A percentile compares a stretch with the other conserved stretches of the same genome.
phyloP scores from a whole-genome alignment of 2,329 filamentous ascomycete genomes.

The Metarhizium sp. region DNA sequence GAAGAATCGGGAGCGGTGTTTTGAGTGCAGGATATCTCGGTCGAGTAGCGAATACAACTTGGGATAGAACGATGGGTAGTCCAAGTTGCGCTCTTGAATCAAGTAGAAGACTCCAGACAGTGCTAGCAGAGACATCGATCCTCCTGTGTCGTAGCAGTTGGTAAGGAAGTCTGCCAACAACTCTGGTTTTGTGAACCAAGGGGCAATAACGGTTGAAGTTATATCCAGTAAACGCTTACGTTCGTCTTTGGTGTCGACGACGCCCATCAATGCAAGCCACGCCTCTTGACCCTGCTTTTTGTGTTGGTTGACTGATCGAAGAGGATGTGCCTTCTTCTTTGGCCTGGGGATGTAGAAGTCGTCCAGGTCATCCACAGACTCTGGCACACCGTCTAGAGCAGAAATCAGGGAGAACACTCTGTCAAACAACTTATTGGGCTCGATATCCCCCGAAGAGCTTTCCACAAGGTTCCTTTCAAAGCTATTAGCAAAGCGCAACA shows the following conservation, averaged over 20 bases:
- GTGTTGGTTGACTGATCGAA: slow-evolving; percentile 59
- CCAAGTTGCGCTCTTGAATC: slow-evolving; percentile 86
- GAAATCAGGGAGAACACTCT: slow-evolving; percentile 54
- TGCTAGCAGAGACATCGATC: slow-evolving; percentile 77
- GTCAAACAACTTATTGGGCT: slow-evolving; percentile 32
- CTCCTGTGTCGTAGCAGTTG: slow-evolving; percentile 83
- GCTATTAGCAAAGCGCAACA: slow-evolving; percentile 1
- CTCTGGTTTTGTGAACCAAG: slow-evolving; percentile 84
- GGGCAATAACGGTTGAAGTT: slow-evolving; percentile 69
- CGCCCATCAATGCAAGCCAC: slow-evolving; percentile 70
- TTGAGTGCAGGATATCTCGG: slow-evolving; percentile 78
- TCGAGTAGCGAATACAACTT: slow-evolving; percentile 93
- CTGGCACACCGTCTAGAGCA: slow-evolving; percentile 61
- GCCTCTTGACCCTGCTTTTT: slow-evolving; percentile 76
- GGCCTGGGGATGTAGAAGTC: slow-evolving; percentile 59
- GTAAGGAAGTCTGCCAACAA: slow-evolving; percentile 92
- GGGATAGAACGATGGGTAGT: slow-evolving; percentile 88
- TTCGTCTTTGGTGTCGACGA: slow-evolving; percentile 59
- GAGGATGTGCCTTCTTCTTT: slow-evolving; percentile 55
- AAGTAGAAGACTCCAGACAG: slow-evolving; percentile 91
- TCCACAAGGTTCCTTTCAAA: slow-evolving; percentile 17
- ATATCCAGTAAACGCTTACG: slow-evolving; percentile 69
- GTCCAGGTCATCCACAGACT: slow-evolving; percentile 54
- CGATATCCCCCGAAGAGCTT: slow-evolving; percentile 10
- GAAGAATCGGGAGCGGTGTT: slow-evolving; percentile 89